A percentile compares a stretch with the other conserved stretches of the same genome.
phyloP scores from a whole-genome alignment of 306 rosid genomes.

The Pterocarpus santalinus region DNA sequence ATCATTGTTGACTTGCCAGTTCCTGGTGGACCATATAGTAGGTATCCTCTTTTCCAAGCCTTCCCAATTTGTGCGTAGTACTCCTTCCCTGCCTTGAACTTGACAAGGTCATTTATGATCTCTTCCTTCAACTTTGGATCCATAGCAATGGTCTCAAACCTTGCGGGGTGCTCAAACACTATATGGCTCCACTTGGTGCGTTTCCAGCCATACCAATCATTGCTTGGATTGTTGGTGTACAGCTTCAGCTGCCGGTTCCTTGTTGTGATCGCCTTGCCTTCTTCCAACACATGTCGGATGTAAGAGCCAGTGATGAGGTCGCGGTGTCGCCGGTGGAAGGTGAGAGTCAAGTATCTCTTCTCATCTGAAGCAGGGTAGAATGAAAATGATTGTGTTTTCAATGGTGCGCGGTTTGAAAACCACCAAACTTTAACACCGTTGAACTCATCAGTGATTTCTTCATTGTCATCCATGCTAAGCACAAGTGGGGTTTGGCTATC shows the following conservation, averaged over 20 bases:
- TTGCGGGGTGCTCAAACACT: constrained; percentile 66
- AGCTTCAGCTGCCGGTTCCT: constrained; percentile 48
- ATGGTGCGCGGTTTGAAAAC: constrained; percentile 25
- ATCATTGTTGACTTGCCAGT: constrained; percentile 74
- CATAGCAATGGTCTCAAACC: constrained; percentile 63
- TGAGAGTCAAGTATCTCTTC: constrained; percentile 47
- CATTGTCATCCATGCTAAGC: constrained; percentile 60
- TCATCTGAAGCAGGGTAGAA: constrained; percentile 49
- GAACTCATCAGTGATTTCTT: constrained; percentile 61
- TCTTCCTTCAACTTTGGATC: constrained; percentile 60
- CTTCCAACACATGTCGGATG: constrained; percentile 48
- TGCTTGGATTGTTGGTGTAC: constrained; percentile 51
- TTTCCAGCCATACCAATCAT: constrained; percentile 26
- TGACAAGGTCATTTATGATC: constrained; percentile 50
- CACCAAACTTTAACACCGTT: constrained; percentile 60
- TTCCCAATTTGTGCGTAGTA: constrained; percentile 64
- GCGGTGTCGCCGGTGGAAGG: constrained; percentile 53
- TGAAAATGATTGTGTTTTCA: neutral
- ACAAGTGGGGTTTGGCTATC: constrained; percentile 49
- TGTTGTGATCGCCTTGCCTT: constrained; percentile 25
- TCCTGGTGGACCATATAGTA: constrained; percentile 68
- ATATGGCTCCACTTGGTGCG: constrained; percentile 61
- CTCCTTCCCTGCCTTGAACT: constrained; percentile 54
- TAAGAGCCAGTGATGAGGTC: constrained; percentile 50
- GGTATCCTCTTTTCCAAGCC: constrained; percentile 73